Evolutionary conservation across 2,329 filamentous ascomycete species (phyloP).

Genomic region (Talaromyces sp.): DNA sequence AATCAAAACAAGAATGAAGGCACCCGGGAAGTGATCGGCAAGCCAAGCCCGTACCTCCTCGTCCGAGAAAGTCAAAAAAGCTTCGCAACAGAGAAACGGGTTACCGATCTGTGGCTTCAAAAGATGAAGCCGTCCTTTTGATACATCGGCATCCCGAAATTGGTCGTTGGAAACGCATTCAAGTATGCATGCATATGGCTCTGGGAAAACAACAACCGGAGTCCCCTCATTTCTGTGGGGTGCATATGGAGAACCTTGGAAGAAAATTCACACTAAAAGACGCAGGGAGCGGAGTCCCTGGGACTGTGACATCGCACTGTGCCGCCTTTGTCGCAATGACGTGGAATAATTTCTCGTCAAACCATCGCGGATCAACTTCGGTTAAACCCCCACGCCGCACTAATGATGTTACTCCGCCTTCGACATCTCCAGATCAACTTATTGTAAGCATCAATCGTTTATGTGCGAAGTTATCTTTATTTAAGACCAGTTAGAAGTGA

Average conservation of each 20-base stretch:
- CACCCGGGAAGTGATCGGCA: conserved; percentile 1
- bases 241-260: background rate
- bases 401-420: background rate
- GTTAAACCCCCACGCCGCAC: conserved; percentile 8
- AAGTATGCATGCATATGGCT: background rate
- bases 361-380: conserved; percentile 11
- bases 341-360: background rate
- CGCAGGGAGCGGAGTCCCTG: background rate
- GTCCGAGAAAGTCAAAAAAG: background rate
- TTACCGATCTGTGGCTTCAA: background rate
- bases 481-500: too few species aligned
- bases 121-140: background rate
- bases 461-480: too few species aligned
- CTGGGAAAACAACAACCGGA: background rate
- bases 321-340: background rate
- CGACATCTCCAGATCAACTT: background rate
- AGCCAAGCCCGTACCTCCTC: background rate
- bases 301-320: background rate
- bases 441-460: too few species aligned
- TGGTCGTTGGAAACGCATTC: background rate
- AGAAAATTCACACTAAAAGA: background rate
- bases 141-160: background rate
- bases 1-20: background rate
- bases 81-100: background rate
- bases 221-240: background rate